phyloP scores from a whole-genome alignment of 495 filamentous ascomycete species.

The Penicillium pancosmium region DNA sequence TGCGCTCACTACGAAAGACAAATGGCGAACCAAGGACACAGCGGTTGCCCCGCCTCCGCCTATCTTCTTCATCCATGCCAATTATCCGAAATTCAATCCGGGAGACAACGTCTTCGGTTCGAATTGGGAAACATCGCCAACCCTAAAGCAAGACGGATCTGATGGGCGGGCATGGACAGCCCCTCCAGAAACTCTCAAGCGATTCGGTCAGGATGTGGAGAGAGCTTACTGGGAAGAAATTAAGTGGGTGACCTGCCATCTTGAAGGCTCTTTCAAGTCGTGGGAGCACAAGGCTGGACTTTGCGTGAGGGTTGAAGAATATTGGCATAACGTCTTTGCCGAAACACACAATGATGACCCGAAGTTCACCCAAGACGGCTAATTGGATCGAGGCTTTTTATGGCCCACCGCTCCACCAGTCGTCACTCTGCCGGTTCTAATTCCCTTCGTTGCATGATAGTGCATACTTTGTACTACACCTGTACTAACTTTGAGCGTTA shows the following conservation, averaged over 20 bases:
- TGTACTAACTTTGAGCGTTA: not conserved
- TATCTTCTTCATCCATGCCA: conserved; percentile 57
- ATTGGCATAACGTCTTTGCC: conserved; percentile 47
- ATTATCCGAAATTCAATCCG: conserved; percentile 58
- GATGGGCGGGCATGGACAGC: conserved; percentile 46
- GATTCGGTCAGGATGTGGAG: conserved; percentile 57
- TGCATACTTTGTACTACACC: not conserved
- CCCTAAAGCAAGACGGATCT: conserved; percentile 39
- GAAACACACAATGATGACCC: conserved; percentile 41
- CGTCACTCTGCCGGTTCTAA: too few species aligned
- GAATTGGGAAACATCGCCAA: conserved; percentile 44
- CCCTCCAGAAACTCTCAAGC: conserved; percentile 36
- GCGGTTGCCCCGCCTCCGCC: conserved; percentile 33
- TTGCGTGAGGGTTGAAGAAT: conserved; percentile 40
- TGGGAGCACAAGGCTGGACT: conserved; percentile 42
- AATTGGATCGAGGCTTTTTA: conserved; percentile 6
- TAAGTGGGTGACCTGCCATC: conserved; percentile 50
- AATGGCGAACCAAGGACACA: conserved; percentile 43
- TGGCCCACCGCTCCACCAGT: not conserved
- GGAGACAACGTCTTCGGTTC: conserved; percentile 45
- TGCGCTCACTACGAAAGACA: conserved; percentile 36
- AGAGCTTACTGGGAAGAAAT: conserved; percentile 56
- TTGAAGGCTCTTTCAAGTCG: conserved; percentile 39
- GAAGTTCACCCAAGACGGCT: conserved; percentile 34
- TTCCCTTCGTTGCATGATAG: not conserved